Evolutionary conservation across 805 yeast genomes (phyloP).

Genomic region (Cyberlindnera subsufficiens): DNA sequence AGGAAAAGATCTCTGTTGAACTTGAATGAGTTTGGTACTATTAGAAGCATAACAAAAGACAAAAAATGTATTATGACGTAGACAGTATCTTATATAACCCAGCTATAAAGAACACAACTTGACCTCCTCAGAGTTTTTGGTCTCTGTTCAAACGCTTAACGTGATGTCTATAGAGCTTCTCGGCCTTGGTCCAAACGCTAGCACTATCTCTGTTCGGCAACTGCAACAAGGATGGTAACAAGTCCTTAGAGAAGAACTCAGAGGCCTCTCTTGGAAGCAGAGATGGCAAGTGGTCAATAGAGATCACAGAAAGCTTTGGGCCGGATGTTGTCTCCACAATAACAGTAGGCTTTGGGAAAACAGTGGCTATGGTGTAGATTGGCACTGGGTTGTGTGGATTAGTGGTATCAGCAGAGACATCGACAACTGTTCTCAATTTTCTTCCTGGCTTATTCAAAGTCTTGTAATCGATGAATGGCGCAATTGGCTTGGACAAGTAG

Average conservation of each 20-base stretch:
- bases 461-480: constrained; percentile 79
- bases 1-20: constrained; percentile 47
- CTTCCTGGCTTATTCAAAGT: constrained; percentile 61
- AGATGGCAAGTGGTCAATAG: constrained; percentile 95
- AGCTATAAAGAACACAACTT: background rate
- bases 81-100: constrained; percentile 1
- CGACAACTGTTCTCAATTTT: constrained; percentile 87
- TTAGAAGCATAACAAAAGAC: background rate
- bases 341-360: constrained; percentile 87
- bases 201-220: constrained; percentile 77
- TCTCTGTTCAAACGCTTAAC: constrained; percentile 61
- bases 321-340: constrained; percentile 72
- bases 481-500: constrained; percentile 86
- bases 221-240: constrained; percentile 83
- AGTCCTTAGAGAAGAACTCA: constrained; percentile 81
- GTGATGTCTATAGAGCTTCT: constrained; percentile 75
- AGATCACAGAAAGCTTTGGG: constrained; percentile 84
- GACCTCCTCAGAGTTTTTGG: constrained; percentile 31
- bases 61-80: background rate
- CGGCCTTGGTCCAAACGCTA: constrained; percentile 91
- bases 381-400: constrained; percentile 98
- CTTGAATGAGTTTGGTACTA: constrained; percentile 34
- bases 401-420: constrained; percentile 97
- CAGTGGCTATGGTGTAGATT: constrained; percentile 84
- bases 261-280: constrained; percentile 96